Evolutionary conservation across 1,284 basidiomycete species (phyloP), one percentile per base, ranked within the genome.

Genomic region (Fistulina hepatica): DNA sequence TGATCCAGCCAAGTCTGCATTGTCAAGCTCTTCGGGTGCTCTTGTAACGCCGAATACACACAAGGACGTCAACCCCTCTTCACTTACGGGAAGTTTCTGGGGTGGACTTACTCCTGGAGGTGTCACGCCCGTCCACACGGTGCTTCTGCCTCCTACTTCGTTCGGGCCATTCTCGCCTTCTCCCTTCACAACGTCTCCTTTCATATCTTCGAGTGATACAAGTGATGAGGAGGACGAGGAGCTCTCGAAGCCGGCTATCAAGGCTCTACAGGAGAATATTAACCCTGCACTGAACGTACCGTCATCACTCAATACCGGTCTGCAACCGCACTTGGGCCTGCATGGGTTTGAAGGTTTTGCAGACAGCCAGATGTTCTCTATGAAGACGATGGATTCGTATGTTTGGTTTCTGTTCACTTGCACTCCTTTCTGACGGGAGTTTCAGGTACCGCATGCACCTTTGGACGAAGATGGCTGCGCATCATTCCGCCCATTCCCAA

Each of bases 101-200:
- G 84, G 80, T 32, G 80, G 80, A n/a, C 64, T 47, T 16, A 40
- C 41, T n/a, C 44, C 46, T 44, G 59, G 44, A 17, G 84, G 84
- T 3, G 71, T 82, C 49, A 92, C 84, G 0, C 81, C 83, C 30
- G 89, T 92, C 2, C 90, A 94, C 55, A 78, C 86, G 2, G 77
- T 86, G 0, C 67, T 90, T 37, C 73, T 88, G 20, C 86, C 88
- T 2, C 41, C 52, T 63, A 10, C 21, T 46, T 3, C 42, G 42
- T 2, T 37, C 45, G 10, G 36, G 20, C 42, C 45, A 12, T 46
- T 39, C 17, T 40, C 42, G 16, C 17, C 28, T 5, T 44, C 42
- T 33, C 37, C 40, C 21, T 46, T 46, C 20, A 42, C 45, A 6
- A 21, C 15, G 21, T 26, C 36, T 10, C 27, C 28, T 10, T 39